A percentile compares a stretch with the other conserved stretches of the same genome.
Evolutionary conservation across 2,329 filamentous ascomycete species (phyloP).

Genomic region (Colletotrichum spinosum): DNA sequence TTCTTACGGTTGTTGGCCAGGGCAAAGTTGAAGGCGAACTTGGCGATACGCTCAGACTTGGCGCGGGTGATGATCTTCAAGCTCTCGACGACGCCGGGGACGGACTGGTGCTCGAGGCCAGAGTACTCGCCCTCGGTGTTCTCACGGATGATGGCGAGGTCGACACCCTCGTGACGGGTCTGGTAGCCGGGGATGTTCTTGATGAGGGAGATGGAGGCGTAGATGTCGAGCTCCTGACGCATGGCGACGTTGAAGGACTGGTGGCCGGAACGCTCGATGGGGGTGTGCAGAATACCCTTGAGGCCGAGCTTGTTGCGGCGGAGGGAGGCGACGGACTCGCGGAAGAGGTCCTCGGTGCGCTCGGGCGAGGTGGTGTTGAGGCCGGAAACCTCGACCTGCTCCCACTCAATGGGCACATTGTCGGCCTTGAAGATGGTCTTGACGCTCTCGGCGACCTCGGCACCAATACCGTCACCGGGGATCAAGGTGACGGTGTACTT

Average conservation of each 20-base stretch:
- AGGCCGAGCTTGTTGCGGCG: slow-evolving; percentile 99
- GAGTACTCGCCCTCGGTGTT: slow-evolving; percentile 99
- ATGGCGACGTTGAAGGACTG: slow-evolving; percentile 99
- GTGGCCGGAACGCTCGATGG: slow-evolving; percentile 95
- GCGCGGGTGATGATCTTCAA: slow-evolving; percentile 99
- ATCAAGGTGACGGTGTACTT: slow-evolving; percentile 99
- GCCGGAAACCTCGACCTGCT: slow-evolving; percentile 96
- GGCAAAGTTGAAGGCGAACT: slow-evolving; percentile 98
- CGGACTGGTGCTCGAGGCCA: slow-evolving; percentile 97
- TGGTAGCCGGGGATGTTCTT: slow-evolving; percentile 99
- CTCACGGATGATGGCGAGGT: slow-evolving; percentile 99
- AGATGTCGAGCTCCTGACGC: slow-evolving; percentile 99
- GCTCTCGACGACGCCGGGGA: slow-evolving; percentile 95
- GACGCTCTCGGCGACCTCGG: slow-evolving; percentile 96
- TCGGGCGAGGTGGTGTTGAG: slow-evolving; percentile 82
- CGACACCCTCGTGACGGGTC: slow-evolving; percentile 96
- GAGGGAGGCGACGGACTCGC: slow-evolving; percentile 93
- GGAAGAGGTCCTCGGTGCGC: slow-evolving; percentile 94
- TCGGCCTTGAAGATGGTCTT: slow-evolving; percentile 99
- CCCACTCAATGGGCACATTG: slow-evolving; percentile 98
- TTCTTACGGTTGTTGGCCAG: slow-evolving; percentile 99
- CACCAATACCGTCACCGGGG: slow-evolving; percentile 98
- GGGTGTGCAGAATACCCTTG: slow-evolving; percentile 98
- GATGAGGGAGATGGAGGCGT: slow-evolving; percentile 96
- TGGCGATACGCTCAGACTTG: slow-evolving; percentile 99